Evolutionary conservation across 2,329 filamentous ascomycete species (phyloP).

Genomic region (Hirsutella rhossiliensis): DNA sequence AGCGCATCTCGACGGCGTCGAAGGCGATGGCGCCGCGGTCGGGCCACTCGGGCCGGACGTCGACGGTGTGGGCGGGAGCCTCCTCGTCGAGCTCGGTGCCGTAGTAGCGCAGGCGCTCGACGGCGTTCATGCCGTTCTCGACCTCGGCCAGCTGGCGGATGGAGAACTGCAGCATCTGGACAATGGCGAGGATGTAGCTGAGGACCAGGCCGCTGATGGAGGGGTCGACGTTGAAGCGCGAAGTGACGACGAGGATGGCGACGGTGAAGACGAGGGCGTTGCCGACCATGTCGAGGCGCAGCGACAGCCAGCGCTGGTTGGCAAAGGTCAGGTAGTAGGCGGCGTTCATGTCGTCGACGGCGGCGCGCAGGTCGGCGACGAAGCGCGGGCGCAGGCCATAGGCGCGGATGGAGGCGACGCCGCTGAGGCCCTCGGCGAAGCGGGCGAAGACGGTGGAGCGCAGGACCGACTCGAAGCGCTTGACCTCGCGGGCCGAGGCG

Average conservation of each 20-base stretch:
- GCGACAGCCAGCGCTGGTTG: slow-evolving; percentile 86
- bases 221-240: slow-evolving; percentile 72
- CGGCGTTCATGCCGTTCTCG: slow-evolving; percentile 96
- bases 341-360: slow-evolving; percentile 84
- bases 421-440: slow-evolving; percentile 79
- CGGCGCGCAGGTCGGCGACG: slow-evolving; percentile 50
- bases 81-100: slow-evolving; percentile 80
- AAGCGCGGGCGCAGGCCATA: slow-evolving; percentile 77
- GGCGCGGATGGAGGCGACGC: slow-evolving; percentile 75
- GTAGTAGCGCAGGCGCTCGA: slow-evolving; percentile 85
- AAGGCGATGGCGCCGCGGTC: slow-evolving; percentile 74
- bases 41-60: slow-evolving; percentile 70
- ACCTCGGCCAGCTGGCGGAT: slow-evolving; percentile 90
- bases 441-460: slow-evolving; percentile 82
- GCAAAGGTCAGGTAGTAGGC: slow-evolving; percentile 93
- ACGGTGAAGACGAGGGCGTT: slow-evolving; percentile 77
- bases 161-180: slow-evolving; percentile 92
- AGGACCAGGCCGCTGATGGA: slow-evolving; percentile 81
- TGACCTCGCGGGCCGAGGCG: slow-evolving; percentile 83
- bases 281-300: slow-evolving; percentile 75
- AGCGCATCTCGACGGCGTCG: slow-evolving; percentile 66
- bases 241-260: slow-evolving; percentile 84
- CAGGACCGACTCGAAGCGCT: slow-evolving; percentile 83
- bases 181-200: slow-evolving; percentile 85
- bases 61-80: slow-evolving; percentile 65